Base-by-base conservation (phyloP, 169 alveolate genomes). In the Eimeria necatrix region DNA sequence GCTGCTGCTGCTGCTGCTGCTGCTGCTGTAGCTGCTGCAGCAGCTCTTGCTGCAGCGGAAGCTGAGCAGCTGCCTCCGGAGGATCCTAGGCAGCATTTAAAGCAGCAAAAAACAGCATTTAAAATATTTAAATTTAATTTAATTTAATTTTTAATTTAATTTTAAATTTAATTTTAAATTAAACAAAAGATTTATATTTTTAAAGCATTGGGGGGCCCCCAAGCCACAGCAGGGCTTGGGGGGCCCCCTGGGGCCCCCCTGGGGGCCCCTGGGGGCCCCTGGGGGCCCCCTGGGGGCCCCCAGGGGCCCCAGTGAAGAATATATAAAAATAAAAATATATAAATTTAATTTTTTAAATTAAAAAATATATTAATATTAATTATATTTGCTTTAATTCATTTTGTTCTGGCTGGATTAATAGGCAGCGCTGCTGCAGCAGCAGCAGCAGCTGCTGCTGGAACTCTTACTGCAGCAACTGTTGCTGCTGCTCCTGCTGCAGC, bases 401-500 rank as follows among this genome's bases (percentile, higher is more conserved):
- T 9, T 56, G 8, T 56, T 14, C 86, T 56, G 20, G 86, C 86
- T 4, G 86, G 86, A 7, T 60, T 76, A 16, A 76, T 32, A 26
- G 41, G 86, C 86, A 32, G 86, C 24, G 22, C 26, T 32, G 86
- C 60, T 10, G 9, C 56, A 18, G 26, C 86, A 12, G 64, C 86
- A 46, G 60, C 60, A 32, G 86, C 64, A 12, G 52, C 4, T 32
- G 26, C 26, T 32, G 56, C 86, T 32, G 86, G 32, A 32, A 60
- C 86, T 46, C 61, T 9, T 16, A 48, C 81, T 24, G 51, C 81
- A n/a, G 81, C 81, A 16, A 4, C 64, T 4, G 81, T 32, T 71
- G 81, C 81, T 24, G 53, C 51, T 8, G 49, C 81, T 16, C 51
- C n/a, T 71, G 81, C 41, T 71, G 81, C 81, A 71, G n/a, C 81